Evolutionary conservation across 495 filamentous ascomycete species (phyloP).

Genomic region (Tuber calosporum): DNA sequence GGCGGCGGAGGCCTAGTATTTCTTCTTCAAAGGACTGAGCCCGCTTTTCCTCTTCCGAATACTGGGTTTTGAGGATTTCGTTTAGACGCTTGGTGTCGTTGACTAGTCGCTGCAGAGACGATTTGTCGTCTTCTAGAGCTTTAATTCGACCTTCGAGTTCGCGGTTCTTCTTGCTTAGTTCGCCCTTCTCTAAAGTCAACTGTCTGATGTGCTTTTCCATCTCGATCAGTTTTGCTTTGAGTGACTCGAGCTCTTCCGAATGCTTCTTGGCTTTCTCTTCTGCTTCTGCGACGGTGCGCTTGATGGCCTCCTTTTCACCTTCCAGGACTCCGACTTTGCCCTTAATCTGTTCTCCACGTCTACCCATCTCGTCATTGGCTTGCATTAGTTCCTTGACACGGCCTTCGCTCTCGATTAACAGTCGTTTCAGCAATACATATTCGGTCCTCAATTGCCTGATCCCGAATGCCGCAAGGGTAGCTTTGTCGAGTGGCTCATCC

Average conservation of each 20-base stretch:
- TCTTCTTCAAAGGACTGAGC: slow-evolving; percentile 19
- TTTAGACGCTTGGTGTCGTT: slow-evolving; percentile 32
- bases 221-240: slow-evolving; percentile 19
- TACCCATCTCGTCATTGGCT: slow-evolving; percentile 17
- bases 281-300: slow-evolving; percentile 19
- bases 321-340: slow-evolving; percentile 17
- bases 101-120: slow-evolving; percentile 20
- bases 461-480: slow-evolving; percentile 37
- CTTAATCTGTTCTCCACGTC: slow-evolving; percentile 5
- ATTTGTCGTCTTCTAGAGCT: slow-evolving; percentile 24
- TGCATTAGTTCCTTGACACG: slow-evolving; percentile 20
- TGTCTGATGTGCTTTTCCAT: slow-evolving; percentile 17
- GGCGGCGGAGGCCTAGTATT: slow-evolving; percentile 17
- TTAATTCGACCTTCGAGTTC: slow-evolving; percentile 16
- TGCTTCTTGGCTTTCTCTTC: slow-evolving; percentile 24
- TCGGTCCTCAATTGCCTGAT: slow-evolving; percentile 34
- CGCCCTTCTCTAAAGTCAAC: slow-evolving; percentile 18
- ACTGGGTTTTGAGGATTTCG: slow-evolving; percentile 30
- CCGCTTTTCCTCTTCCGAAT: slow-evolving; percentile 15
- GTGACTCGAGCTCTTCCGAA: slow-evolving; percentile 17
- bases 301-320: slow-evolving; percentile 21
- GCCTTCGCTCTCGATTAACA: slow-evolving; percentile 27
- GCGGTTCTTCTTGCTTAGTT: slow-evolving; percentile 9
- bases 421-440: slow-evolving; percentile 23
- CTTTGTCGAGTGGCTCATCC: slow-evolving; percentile 33